Evolutionary conservation across 164 flowering plant species (phyloP).

Genomic region (Liriodendron chinense): DNA sequence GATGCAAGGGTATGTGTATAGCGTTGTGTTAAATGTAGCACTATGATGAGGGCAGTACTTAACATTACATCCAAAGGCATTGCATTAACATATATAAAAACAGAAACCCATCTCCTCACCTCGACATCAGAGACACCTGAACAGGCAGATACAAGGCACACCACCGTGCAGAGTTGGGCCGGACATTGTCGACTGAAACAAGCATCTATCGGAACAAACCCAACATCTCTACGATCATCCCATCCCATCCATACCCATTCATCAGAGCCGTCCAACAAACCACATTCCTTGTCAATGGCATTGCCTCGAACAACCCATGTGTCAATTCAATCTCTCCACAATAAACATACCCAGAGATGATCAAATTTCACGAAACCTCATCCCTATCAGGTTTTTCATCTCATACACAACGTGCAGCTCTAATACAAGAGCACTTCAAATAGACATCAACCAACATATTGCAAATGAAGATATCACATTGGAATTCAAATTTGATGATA

Average conservation of each 20-base stretch:
- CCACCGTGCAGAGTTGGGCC: no score
- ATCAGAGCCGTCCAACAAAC: constrained; percentile 38
- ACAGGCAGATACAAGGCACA: no score
- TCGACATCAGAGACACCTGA: constrained; percentile 25
- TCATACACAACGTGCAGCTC: constrained; percentile 18
- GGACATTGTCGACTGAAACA: no score
- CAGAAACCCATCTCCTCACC: constrained; percentile 34
- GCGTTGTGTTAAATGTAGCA: no score
- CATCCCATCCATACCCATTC: constrained; percentile 23
- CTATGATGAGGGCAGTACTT: constrained; percentile 33
- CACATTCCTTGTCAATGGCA: constrained; percentile 33
- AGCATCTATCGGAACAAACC: constrained; percentile 30
- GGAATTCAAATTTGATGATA: no score
- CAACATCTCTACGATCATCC: constrained; percentile 27
- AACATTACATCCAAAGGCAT: constrained; percentile 23
- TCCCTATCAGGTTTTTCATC: constrained; percentile 34
- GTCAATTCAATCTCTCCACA: constrained; percentile 24
- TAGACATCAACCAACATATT: constrained; percentile 24
- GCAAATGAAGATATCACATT: no score
- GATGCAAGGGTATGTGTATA: no score
- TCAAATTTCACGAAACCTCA: constrained; percentile 35
- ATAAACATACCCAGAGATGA: constrained; percentile 26
- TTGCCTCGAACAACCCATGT: constrained; percentile 26
- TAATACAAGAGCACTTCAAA: constrained; percentile 21
- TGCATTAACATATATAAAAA: constrained; percentile 30